phyloP scores from a whole-genome alignment of 2,329 filamentous ascomycete genomes.

The Raffaelea arxii region DNA sequence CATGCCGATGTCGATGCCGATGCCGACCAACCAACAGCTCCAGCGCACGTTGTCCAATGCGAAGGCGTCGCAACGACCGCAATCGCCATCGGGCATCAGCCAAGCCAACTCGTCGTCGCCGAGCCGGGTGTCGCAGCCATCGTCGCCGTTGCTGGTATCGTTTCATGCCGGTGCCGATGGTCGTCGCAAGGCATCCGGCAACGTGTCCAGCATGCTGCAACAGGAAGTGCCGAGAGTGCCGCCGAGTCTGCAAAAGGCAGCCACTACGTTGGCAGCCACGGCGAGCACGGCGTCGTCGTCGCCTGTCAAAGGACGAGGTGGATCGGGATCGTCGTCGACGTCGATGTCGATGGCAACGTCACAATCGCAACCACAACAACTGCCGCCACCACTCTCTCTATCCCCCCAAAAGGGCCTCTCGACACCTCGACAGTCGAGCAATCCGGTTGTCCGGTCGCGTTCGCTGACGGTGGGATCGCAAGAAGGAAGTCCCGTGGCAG shows the following conservation, averaged over 20 bases:
- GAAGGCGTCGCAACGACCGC: slow-evolving; percentile 67
- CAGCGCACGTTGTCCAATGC: slow-evolving; percentile 77
- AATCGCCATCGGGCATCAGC: slow-evolving; percentile 73
- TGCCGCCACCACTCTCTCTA: slow-evolving; percentile 38
- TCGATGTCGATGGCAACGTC: too few species aligned
- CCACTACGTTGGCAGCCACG: slow-evolving; percentile 46
- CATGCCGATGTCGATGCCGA: too few species aligned
- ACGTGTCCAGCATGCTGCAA: slow-evolving; percentile 73
- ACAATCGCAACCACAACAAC: too few species aligned
- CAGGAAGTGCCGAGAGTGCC: slow-evolving; percentile 63
- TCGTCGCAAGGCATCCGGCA: slow-evolving; percentile 85
- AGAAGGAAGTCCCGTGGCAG: slow-evolving; percentile 68
- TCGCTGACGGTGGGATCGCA: slow-evolving; percentile 92
- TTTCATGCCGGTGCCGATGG: slow-evolving; percentile 78
- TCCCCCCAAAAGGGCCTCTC: slow-evolving; percentile 55
- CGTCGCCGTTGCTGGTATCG: slow-evolving; percentile 88
- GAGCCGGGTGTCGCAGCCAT: slow-evolving; percentile 68
- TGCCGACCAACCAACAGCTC: slow-evolving; percentile 41
- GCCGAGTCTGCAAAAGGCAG: slow-evolving; percentile 50
- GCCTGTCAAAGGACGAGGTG: slow-evolving; percentile 45
- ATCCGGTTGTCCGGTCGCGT: slow-evolving; percentile 60
- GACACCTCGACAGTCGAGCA: slow-evolving; percentile 51
- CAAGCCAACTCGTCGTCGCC: slow-evolving; percentile 82
- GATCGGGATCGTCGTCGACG: too few species aligned
- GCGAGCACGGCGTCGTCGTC: slow-evolving; percentile 36